Conservation (phyloP, 768 basidiomycete species). For the Leccinum fibrillosum region DNA sequence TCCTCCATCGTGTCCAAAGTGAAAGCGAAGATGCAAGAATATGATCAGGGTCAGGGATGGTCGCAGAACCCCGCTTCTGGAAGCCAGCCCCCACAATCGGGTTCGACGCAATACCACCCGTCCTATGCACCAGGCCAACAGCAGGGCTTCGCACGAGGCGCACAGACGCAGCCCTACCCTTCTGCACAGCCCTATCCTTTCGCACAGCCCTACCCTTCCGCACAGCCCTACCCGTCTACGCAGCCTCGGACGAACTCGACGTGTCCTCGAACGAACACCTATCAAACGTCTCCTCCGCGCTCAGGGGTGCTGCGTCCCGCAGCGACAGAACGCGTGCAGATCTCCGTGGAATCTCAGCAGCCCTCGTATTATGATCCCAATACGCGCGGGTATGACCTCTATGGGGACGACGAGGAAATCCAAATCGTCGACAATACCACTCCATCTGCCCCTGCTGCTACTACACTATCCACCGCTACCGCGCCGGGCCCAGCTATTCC, state of each 20-base stretch:
- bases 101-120: not conserved
- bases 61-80: slow-evolving; percentile 5
- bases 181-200: not conserved
- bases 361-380: slow-evolving; percentile 38
- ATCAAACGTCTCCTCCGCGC: not conserved
- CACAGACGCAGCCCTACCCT: slow-evolving; percentile 6
- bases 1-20: slow-evolving; percentile 70
- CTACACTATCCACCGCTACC: not conserved
- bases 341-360: slow-evolving; percentile 13
- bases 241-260: slow-evolving; percentile 10
- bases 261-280: slow-evolving; percentile 5
- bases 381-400: slow-evolving; percentile 27
- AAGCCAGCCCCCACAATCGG: not conserved
- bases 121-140: not conserved
- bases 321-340: not conserved
- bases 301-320: not conserved
- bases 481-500: not conserved
- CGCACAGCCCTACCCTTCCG: not conserved
- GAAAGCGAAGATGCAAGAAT: slow-evolving; percentile 81
- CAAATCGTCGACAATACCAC: slow-evolving; percentile 7
- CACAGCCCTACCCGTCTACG: not conserved
- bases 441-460: not conserved
- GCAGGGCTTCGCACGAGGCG: slow-evolving; percentile 1
- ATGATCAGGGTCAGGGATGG: slow-evolving; percentile 47
- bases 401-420: slow-evolving; percentile 12